Evolutionary conservation across 2,329 filamentous ascomycete species (phyloP).

Genomic region (Endoconidiophora polonica): DNA sequence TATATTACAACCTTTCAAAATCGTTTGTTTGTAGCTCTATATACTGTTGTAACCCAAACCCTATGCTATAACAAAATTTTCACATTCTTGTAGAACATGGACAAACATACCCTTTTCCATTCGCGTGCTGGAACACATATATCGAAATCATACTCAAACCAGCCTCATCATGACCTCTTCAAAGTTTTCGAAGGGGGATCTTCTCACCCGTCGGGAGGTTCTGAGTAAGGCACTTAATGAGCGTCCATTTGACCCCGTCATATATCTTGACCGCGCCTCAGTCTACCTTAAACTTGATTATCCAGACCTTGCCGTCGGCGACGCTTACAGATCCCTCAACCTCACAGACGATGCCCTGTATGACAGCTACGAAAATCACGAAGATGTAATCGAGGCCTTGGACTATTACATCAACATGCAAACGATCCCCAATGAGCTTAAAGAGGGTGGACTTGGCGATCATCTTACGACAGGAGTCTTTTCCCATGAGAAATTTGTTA

Average conservation of each 20-base stretch:
- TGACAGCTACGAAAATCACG: slow-evolving; percentile 69
- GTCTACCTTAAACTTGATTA: slow-evolving; percentile 63
- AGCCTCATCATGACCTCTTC: background rate
- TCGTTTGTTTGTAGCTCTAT: too few species aligned
- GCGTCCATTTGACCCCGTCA: slow-evolving; percentile 42
- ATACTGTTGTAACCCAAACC: too few species aligned
- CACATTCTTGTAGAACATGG: too few species aligned
- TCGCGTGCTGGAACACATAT: too few species aligned
- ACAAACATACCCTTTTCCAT: background rate
- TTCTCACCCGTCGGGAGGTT: slow-evolving; percentile 37
- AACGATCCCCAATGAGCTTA: slow-evolving; percentile 28
- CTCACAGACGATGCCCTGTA: slow-evolving; percentile 66
- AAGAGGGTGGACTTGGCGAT: slow-evolving; percentile 25
- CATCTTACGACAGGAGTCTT: slow-evolving; percentile 14
- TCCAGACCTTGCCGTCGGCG: slow-evolving; percentile 74
- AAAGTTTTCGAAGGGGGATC: slow-evolving; percentile 11
- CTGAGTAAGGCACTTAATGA: slow-evolving; percentile 38
- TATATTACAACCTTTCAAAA: too few species aligned
- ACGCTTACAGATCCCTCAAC: slow-evolving; percentile 81
- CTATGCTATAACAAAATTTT: too few species aligned
- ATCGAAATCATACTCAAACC: background rate
- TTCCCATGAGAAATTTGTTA: slow-evolving; percentile 22
- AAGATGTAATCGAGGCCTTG: slow-evolving; percentile 41
- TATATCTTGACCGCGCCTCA: slow-evolving; percentile 52
- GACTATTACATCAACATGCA: slow-evolving; percentile 20